A percentile compares a stretch with the other conserved stretches of the same genome.
Evolutionary conservation across 257 asterid species (phyloP).

Genomic region (Solanum commersonii): DNA sequence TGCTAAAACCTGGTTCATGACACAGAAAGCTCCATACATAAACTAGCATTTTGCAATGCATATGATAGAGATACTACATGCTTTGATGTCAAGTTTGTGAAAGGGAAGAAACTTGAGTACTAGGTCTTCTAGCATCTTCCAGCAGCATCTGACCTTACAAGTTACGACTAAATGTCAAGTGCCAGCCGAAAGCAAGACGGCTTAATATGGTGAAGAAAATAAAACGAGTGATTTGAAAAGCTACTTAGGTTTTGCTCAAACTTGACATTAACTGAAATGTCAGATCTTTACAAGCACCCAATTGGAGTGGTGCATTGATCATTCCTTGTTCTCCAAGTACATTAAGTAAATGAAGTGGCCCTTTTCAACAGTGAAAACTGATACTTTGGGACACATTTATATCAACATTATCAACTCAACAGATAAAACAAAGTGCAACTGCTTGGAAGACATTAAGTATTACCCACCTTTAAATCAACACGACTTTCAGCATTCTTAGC

Average conservation of each 20-base stretch:
- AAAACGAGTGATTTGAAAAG: not conserved
- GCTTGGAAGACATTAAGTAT: not conserved
- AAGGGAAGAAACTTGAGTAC: not conserved
- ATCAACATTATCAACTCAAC: not conserved
- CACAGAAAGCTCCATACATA: conserved; percentile 3
- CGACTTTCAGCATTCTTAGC: conserved; percentile 18
- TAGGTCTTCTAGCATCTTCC: not conserved
- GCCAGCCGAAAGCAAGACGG: not conserved
- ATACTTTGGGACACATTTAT: not conserved
- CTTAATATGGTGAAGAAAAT: not conserved
- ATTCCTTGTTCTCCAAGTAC: not conserved
- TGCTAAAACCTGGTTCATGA: conserved; percentile 65
- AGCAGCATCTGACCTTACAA: not conserved
- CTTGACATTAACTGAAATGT: not conserved
- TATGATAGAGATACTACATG: not conserved
- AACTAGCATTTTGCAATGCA: not conserved
- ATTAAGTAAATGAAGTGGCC: not conserved
- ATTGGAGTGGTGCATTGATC: not conserved
- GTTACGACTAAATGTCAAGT: not conserved
- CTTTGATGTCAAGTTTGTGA: not conserved
- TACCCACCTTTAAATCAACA: conserved; percentile 64
- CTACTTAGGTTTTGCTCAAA: not conserved
- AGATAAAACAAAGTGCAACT: not conserved
- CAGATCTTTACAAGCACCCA: not conserved
- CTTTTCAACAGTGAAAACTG: not conserved